Conservation (phyloP, 139 green algal species). For the Micractinium sp. region DNA sequence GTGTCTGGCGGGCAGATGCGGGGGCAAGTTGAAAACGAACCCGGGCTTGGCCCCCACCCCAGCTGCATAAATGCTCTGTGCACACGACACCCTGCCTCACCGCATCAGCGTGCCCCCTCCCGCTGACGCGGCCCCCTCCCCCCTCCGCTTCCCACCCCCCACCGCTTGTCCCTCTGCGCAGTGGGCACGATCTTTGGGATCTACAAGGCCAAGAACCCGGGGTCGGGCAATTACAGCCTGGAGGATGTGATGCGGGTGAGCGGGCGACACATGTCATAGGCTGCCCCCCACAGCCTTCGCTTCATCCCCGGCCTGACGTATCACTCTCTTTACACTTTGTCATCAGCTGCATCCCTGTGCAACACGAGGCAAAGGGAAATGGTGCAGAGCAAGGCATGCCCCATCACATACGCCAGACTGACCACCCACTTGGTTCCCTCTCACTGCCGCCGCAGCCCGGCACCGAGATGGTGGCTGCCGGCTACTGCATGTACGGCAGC, state of each 20-base stretch:
- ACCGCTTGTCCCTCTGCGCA: not conserved
- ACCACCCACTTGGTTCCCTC: not conserved
- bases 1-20: not conserved
- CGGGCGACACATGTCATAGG: too few species aligned
- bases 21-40: not conserved
- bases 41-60: too few species aligned
- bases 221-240: constrained; percentile 29
- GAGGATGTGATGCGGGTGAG: constrained; percentile 53
- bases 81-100: too few species aligned
- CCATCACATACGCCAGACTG: too few species aligned
- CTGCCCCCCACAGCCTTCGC: not conserved
- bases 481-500: constrained; percentile 80
- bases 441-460: constrained; percentile 41
- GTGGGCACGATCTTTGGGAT: constrained; percentile 74
- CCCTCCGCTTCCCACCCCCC: not conserved
- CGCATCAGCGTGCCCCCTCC: too few species aligned
- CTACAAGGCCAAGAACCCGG: constrained; percentile 46
- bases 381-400: not conserved
- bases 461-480: constrained; percentile 65
- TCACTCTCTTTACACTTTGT: too few species aligned
- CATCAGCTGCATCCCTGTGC: too few species aligned
- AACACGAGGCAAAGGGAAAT: too few species aligned
- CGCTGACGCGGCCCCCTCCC: too few species aligned
- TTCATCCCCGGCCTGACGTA: not conserved
- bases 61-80: not conserved